Evolutionary conservation across 2,329 filamentous ascomycete species (phyloP), one percentile per base, ranked within the genome.

Genomic region (Pseudonectria buxi): DNA sequence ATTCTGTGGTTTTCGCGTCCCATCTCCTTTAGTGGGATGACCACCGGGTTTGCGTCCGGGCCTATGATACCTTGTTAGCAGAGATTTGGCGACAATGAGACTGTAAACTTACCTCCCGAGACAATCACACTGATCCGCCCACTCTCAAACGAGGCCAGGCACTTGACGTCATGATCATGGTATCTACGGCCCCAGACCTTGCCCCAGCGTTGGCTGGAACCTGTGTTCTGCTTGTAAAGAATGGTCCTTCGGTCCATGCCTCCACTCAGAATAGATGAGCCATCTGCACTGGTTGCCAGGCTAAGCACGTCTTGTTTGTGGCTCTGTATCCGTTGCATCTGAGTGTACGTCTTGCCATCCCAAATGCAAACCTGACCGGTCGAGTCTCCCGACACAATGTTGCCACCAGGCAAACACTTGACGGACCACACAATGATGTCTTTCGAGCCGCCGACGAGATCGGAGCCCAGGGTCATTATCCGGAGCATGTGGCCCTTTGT

Each of bases 301-400:
- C 89, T 90, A 40, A 98, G 70, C 4, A 95, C 82, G 62, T 98
- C 92, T 29, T 90, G 86, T 47, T 86, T 81, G 56, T 98, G 92
- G 16, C 83, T 81, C 53, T 88, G 81, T 36, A 98, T 77, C 33
- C 89, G 76, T 56, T 98, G 92, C 25, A 79, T 74, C 50, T 95
- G 78, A 4, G 88, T 89, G 59, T 90, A 95, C 35, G 86, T 94
- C 64, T 85, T 89, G 37, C 87, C 86, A 56, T 94, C 87, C 83
- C 89, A 98, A 55, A 96, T 86, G 46, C 86, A 81, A 27, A 98
- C 73, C 57, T 96, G 88, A 24, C 92, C 92, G 5, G 88, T 89
- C 3, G 92, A 96, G 58, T 98, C 92, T 33, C 87, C 92, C 2
- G 89, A 95, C 10, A 96, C 81, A 43, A 98, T 92, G 47, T 92